A percentile compares a stretch with the other conserved stretches of the same genome.
phyloP scores from a whole-genome alignment of 345 rosid species.

The Camelina neglecta region DNA sequence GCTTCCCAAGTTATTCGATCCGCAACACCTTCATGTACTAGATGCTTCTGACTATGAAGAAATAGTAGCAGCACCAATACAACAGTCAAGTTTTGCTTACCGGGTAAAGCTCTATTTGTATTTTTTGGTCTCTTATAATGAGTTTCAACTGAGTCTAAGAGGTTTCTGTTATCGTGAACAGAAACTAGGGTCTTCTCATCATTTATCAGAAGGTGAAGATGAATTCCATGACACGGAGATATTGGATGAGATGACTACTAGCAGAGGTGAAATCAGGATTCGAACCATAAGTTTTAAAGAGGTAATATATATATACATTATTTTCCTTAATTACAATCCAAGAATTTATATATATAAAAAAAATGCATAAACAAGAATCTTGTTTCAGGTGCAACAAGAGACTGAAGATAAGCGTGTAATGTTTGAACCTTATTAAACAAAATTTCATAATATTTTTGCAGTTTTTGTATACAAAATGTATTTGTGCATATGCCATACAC shows the following conservation, averaged over 20 bases:
- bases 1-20: constrained; percentile 66
- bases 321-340: not conserved
- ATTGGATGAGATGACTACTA: constrained; percentile 76
- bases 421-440: constrained; percentile 25
- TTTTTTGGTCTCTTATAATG: not conserved
- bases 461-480: constrained; percentile 24
- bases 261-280: constrained; percentile 76
- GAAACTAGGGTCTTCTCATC: constrained; percentile 45
- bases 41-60: constrained; percentile 77
- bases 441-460: not conserved
- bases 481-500: not conserved
- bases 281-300: constrained; percentile 62
- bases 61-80: constrained; percentile 46
- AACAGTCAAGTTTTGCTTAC: constrained; percentile 40
- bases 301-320: constrained; percentile 30
- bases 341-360: not conserved
- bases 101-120: constrained; percentile 1
- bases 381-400: constrained; percentile 34
- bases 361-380: not conserved
- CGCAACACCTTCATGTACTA: constrained; percentile 51
- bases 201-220: constrained; percentile 45
- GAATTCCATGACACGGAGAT: constrained; percentile 64
- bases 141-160: not conserved
- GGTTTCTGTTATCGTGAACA: constrained; percentile 8
- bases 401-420: constrained; percentile 33